phyloP scores from a whole-genome alignment of 148 eudicot species.

The Rhododendron ovatum region DNA sequence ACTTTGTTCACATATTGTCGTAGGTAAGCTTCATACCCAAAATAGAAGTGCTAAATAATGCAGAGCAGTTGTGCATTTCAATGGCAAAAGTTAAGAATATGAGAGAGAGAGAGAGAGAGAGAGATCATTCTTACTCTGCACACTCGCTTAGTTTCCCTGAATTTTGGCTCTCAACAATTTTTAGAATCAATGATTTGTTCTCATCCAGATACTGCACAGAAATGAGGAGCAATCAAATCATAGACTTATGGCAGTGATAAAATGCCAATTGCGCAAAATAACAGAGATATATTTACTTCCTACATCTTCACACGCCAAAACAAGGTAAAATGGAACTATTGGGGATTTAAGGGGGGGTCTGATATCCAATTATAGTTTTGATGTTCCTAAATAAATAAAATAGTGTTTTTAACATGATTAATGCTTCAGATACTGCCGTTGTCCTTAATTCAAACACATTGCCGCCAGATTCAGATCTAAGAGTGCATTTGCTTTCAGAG shows the following conservation, averaged over 20 bases:
- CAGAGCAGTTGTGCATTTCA: background rate
- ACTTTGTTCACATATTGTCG: background rate
- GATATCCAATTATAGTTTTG: background rate
- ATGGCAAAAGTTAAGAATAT: background rate
- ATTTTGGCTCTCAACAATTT: constrained; percentile 97
- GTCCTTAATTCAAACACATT: background rate
- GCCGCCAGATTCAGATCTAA: background rate
- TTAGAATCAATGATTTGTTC: constrained; percentile 93
- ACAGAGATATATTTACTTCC: too few species aligned
- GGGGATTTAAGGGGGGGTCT: background rate
- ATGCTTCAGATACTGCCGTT: background rate
- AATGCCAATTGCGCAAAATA: background rate
- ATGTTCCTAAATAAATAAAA: background rate
- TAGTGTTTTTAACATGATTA: background rate
- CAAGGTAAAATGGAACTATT: background rate
- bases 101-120: background rate
- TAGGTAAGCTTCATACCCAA: background rate
- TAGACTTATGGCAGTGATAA: background rate
- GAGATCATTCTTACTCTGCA: constrained; percentile 75
- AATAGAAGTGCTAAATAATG: background rate
- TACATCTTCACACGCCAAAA: background rate
- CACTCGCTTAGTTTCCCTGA: constrained; percentile 88
- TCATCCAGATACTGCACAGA: constrained; percentile 83
- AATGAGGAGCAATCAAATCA: background rate
- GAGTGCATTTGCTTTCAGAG: background rate